Evolutionary conservation across 352 stramenopile species (phyloP), one percentile per base, ranked within the genome.

Genomic region (Lagenidium sp.): DNA sequence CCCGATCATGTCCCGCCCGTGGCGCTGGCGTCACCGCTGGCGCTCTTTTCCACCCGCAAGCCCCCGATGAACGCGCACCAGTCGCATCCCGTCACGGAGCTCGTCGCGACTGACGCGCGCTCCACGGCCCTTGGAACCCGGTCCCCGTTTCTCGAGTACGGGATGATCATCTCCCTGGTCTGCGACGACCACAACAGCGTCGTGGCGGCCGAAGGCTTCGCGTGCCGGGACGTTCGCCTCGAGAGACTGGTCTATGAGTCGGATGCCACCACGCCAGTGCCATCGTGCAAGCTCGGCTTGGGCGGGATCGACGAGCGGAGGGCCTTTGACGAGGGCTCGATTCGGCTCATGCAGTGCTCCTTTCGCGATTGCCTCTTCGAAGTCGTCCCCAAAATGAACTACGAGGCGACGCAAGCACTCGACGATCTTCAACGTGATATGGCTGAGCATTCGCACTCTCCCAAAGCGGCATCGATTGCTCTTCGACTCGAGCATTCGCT

Each of bases 361-460:
- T 84, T 72, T 44, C 65, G 63, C 22, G 72, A 88, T 42, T 85
- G 76, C 18, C 42, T 85, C 39, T 88, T 88, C 25, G 72, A 85
- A 39, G 50, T 87, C 19, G 60, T 87, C 7, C 75, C 75, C 2
- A 82, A 82, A 37, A 85, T 85, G 75, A 79, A 53, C 16, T 88
- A 84, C 16, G 75, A 88, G 29, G 65, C 75, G 3, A 84, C 72
- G 1, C 55, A 70, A 28, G 57, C 58, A 6, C 47, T 81, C 2
- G 51, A 71, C 15, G 59, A 57, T 18, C 48, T 57, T 3, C 3
- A 36, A 23, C 16, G 22, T 20, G 1, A 30, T 22, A 4, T 28
- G 19, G 2, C 21, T 18, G 30, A 12, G 13, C 7, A 36, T 19
- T 16, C 13, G 51, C 47, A 41, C 34, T 36, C 31, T 34, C 13